phyloP scores from a whole-genome alignment of 805 yeast genomes.

The Komagataella phaffii region DNA sequence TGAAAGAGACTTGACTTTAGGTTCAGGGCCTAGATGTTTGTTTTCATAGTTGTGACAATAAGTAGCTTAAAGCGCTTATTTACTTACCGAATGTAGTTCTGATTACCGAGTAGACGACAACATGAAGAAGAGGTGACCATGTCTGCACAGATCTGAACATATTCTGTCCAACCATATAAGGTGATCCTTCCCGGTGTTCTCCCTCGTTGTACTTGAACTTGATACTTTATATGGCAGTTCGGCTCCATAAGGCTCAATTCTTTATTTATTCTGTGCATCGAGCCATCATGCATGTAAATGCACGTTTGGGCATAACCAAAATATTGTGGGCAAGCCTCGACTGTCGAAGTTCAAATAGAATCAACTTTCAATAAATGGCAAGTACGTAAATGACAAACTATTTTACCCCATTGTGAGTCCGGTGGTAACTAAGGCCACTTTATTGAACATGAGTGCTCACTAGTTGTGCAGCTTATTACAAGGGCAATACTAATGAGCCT shows the following conservation, averaged over 20 bases:
- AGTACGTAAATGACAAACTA: not conserved
- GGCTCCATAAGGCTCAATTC: not conserved
- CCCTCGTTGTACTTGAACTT: not conserved
- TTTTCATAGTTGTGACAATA: not conserved
- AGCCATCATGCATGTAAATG: not conserved
- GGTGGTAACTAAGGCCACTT: not conserved
- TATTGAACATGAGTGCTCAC: not conserved
- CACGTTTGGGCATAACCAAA: not conserved
- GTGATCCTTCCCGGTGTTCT: not conserved
- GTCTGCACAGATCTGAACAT: not conserved
- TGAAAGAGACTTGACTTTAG: slow-evolving; percentile 34
- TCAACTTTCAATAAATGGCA: not conserved
- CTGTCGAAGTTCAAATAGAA: not conserved
- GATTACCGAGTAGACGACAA: not conserved
- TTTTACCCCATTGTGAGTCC: not conserved
- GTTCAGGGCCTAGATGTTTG: slow-evolving; percentile 5
- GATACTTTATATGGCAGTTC: not conserved
- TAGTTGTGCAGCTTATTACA: not conserved
- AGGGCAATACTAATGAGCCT: not conserved
- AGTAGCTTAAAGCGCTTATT: not conserved
- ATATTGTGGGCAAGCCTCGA: not conserved
- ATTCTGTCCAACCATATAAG: not conserved
- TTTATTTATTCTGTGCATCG: not conserved
- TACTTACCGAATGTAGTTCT: not conserved
- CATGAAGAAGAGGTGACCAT: not conserved